Evolutionary conservation across 345 rosid species (phyloP).

Genomic region (Erucastrum elatum): DNA sequence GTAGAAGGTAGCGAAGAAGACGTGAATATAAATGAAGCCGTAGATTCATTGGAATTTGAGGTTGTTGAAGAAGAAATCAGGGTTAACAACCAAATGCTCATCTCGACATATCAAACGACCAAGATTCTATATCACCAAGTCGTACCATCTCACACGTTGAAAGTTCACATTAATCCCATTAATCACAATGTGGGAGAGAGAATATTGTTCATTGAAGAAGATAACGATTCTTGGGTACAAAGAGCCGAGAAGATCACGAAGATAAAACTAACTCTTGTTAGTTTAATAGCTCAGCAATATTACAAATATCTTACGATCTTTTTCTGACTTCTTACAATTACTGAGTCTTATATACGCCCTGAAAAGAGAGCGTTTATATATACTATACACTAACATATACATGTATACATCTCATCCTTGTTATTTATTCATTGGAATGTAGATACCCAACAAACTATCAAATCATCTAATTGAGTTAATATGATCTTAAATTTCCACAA

Average conservation of each 20-base stretch:
- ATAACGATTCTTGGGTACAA: slow-evolving; percentile 36
- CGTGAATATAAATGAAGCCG: slow-evolving; percentile 36
- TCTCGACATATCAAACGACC: slow-evolving; percentile 73
- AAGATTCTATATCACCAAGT: slow-evolving; percentile 77
- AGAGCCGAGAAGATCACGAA: slow-evolving; percentile 33
- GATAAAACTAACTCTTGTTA: slow-evolving; percentile 30
- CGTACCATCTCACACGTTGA: slow-evolving; percentile 73
- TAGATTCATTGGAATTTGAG: slow-evolving; percentile 64
- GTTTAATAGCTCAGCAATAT: slow-evolving; percentile 32
- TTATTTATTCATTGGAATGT: background rate
- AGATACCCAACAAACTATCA: background rate
- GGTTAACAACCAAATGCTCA: slow-evolving; percentile 68
- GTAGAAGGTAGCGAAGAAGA: slow-evolving; percentile 43
- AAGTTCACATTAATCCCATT: slow-evolving; percentile 63
- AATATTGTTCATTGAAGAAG: slow-evolving; percentile 31
- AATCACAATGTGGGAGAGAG: slow-evolving; percentile 28
- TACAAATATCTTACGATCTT: slow-evolving; percentile 32
- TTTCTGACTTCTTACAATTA: slow-evolving; percentile 15
- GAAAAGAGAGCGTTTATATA: background rate
- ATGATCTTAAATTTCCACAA: background rate
- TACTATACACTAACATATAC: slow-evolving; percentile 1
- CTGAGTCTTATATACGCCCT: slow-evolving; percentile 20
- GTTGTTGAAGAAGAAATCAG: slow-evolving; percentile 65
- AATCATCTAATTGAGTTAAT: background rate
- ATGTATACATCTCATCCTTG: background rate